Base-by-base conservation (phyloP, 805 yeast genomes). In the Kluyveromyces wickerhamii region DNA sequence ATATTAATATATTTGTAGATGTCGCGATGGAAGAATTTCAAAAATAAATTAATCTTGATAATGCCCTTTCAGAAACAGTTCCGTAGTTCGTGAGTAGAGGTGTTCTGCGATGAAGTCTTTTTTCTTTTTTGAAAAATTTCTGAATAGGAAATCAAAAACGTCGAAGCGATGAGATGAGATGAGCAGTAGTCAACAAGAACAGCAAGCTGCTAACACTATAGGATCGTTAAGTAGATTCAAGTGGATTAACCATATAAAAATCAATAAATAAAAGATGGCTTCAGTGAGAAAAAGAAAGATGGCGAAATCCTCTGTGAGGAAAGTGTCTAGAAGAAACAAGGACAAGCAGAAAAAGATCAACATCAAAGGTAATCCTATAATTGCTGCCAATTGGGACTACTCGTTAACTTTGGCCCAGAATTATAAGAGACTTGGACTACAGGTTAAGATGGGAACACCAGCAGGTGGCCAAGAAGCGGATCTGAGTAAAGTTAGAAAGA, bases 311-410 rank as follows among this genome's bases (percentile, higher is more conserved):
- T 71, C 85, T 38, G 71, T 77, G 42, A 65, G 67, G 46, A 85
- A 82, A 60, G 74, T 71, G 47, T 75, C 92, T 20, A 72, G 92
- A 57, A 69, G 77, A 44, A 57, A 55, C 32, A 85, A 85, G 54
- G 88, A 82, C 51, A 76, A 72, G 49, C 79, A 77, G 47, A 72
- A 81, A 53, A 69, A 78, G 45, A 64, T 79, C 39, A 76, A 76
- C 41, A 74, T 83, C 21, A 68, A 69, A 31, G 68, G 83, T 0
- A 85, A 86, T 52, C 83, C 94, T 2, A 73, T 92, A 42, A 82
- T 92, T 42, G 94, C 86, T 4, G 83, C 76, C 21, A 72, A 87
- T 57, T 92, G 98, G 98, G 95, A 92, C 60, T 72, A 77, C 39
- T 71, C 72, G 9, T 66, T 79, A 37, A 88, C 97, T 0, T 63